These are phyloP conservation scores for Tolypocladium paradoxum DNA, from an alignment of 2,329 filamentous ascomycete genomes.

Conservation along the genomic window DNA sequence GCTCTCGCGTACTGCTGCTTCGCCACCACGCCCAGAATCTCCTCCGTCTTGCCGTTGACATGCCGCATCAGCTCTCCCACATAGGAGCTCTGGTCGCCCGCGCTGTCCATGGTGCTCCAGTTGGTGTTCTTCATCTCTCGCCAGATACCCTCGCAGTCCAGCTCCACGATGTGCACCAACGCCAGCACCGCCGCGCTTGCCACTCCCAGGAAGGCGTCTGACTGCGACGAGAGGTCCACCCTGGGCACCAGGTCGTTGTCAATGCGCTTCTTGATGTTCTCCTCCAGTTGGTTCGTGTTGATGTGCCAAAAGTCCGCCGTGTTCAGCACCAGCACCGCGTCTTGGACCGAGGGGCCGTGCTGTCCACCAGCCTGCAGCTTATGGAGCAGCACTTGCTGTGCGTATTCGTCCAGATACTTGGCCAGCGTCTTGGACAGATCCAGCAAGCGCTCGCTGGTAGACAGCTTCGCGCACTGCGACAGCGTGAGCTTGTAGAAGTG, in stretches of 20 bases:
- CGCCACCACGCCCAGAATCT: slow-evolving; percentile 66
- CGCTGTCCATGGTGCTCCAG: slow-evolving; percentile 88
- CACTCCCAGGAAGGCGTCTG: slow-evolving; percentile 90
- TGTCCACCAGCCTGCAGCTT: slow-evolving; percentile 49
- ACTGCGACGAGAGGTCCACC: slow-evolving; percentile 85
- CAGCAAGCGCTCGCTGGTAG: slow-evolving; percentile 75
- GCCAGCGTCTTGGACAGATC: slow-evolving; percentile 79
- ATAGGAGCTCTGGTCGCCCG: slow-evolving; percentile 89
- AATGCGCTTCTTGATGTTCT: slow-evolving; percentile 85
- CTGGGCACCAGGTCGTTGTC: slow-evolving; percentile 64
- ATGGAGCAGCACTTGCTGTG: slow-evolving; percentile 78
- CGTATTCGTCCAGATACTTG: slow-evolving; percentile 91
- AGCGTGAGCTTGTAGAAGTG: slow-evolving; percentile 91
- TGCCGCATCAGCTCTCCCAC: slow-evolving; percentile 69
- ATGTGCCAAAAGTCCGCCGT: slow-evolving; percentile 96
- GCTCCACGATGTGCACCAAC: slow-evolving; percentile 73
- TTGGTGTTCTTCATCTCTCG: slow-evolving; percentile 94
- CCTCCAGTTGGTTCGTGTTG: slow-evolving; percentile 86
- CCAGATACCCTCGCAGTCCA: slow-evolving; percentile 78
- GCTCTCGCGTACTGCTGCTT: slow-evolving; percentile 92
- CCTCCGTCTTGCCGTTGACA: slow-evolving; percentile 59
- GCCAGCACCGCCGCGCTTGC: slow-evolving; percentile 78
- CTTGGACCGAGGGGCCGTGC: slow-evolving; percentile 50
- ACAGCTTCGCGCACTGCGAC: slow-evolving; percentile 91
- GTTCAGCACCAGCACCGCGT: slow-evolving; percentile 80